Conservation (phyloP, 345 rosid species). For the Gossypioides kirkii region DNA sequence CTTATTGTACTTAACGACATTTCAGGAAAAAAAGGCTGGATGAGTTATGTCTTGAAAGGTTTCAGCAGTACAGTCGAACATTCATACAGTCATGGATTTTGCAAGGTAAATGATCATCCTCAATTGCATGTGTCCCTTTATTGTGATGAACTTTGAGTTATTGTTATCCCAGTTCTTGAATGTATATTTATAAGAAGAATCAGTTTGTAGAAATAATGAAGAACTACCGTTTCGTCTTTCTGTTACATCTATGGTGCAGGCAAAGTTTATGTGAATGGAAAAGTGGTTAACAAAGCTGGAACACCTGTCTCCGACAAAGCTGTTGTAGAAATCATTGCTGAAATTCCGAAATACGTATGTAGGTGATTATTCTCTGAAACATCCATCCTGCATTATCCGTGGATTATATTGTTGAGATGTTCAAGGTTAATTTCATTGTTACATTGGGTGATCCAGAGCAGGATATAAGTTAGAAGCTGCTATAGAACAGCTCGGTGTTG, state of each 20-base stretch:
- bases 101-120: slow-evolving; percentile 54
- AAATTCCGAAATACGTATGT: slow-evolving; percentile 96
- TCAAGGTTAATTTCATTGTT: slow-evolving; percentile 9
- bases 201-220: not conserved
- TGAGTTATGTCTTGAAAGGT: slow-evolving; percentile 90
- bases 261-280: slow-evolving; percentile 87
- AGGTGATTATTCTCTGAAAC: slow-evolving; percentile 67
- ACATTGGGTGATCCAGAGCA: slow-evolving; percentile 47
- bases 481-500: slow-evolving; percentile 69
- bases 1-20: not conserved
- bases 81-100: slow-evolving; percentile 83
- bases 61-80: slow-evolving; percentile 77
- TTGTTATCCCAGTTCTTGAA: not conserved
- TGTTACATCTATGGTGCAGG: slow-evolving; percentile 36
- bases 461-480: slow-evolving; percentile 96
- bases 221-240: slow-evolving; percentile 8
- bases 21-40: slow-evolving; percentile 81
- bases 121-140: not conserved
- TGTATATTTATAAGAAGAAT: not conserved
- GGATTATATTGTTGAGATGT: not conserved
- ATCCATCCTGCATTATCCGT: slow-evolving; percentile 17
- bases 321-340: slow-evolving; percentile 67
- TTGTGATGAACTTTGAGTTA: not conserved
- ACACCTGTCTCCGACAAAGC: slow-evolving; percentile 64
- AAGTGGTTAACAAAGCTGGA: slow-evolving; percentile 79